phyloP scores from a whole-genome alignment of 148 eudicot genomes.

The Arctostaphylos glauca region DNA sequence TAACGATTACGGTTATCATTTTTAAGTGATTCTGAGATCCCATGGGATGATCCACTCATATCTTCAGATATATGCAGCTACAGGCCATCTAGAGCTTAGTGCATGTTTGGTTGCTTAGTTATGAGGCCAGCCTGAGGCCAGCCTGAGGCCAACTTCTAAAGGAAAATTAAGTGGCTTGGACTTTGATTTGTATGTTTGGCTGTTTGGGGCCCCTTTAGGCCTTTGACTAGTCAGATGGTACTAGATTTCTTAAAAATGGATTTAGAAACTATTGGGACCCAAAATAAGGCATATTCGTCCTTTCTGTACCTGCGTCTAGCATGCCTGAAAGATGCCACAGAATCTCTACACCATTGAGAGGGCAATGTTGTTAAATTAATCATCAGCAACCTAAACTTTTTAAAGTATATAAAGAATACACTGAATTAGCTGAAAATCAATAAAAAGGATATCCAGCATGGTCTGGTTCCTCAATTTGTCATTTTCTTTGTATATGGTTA shows the following conservation, averaged over 20 bases:
- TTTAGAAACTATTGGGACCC: neutral
- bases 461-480: neutral
- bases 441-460: neutral
- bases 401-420: neutral
- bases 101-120: neutral
- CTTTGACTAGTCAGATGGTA: neutral
- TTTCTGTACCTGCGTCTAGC: neutral
- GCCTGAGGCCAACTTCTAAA: neutral
- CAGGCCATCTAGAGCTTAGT: neutral
- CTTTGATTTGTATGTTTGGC: neutral
- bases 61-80: neutral
- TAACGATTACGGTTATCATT: no score
- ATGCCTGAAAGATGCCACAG: neutral
- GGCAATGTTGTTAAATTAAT: neutral
- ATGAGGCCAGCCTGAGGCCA: neutral
- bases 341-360: neutral
- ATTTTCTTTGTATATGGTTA: neutral
- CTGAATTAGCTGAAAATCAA: neutral
- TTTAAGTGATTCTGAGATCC: neutral
- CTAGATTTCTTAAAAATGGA: neutral
- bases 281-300: neutral
- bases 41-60: neutral
- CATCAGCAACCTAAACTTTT: neutral
- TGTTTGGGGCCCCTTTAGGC: neutral
- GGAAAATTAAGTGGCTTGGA: neutral